Percentiles rank a stretch among this genome's conserved stretches.
Evolutionary conservation across 306 rosid genomes (phyloP).

Genomic region (Lagenaria siceraria): DNA sequence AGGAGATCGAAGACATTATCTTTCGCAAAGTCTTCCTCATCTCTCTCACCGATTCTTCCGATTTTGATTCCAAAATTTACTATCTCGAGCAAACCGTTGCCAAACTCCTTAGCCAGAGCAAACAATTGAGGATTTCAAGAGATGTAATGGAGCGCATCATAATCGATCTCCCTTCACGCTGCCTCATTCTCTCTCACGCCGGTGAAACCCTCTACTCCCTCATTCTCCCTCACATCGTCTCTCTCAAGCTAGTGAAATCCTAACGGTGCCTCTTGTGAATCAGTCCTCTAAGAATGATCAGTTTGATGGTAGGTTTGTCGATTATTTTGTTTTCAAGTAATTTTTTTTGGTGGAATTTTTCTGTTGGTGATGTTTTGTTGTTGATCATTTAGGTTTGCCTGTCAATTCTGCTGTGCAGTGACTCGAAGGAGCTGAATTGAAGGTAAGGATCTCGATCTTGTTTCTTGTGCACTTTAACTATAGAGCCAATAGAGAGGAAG

Average conservation of each 20-base stretch:
- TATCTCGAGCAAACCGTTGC: constrained; percentile 79
- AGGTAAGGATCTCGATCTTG: constrained; percentile 42
- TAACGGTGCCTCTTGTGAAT: constrained; percentile 24
- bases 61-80: constrained; percentile 34
- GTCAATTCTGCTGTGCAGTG: constrained; percentile 19
- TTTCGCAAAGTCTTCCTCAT: constrained; percentile 73
- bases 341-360: constrained; percentile 1
- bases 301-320: constrained; percentile 24
- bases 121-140: constrained; percentile 43
- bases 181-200: no score
- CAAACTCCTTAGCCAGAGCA: constrained; percentile 74
- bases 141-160: constrained; percentile 64
- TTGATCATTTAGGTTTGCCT: constrained; percentile 36
- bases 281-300: constrained; percentile 18
- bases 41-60: constrained; percentile 29
- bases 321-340: background rate
- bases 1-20: no score
- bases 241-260: constrained; percentile 33
- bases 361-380: constrained; percentile 4
- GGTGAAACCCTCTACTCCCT: no score
- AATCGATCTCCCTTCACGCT: constrained; percentile 55
- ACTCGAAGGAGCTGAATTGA: constrained; percentile 25
- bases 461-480: background rate
- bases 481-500: background rate
- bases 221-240: no score